phyloP scores from a whole-genome alignment of 306 rosid species.

The Quercus bicolor region DNA sequence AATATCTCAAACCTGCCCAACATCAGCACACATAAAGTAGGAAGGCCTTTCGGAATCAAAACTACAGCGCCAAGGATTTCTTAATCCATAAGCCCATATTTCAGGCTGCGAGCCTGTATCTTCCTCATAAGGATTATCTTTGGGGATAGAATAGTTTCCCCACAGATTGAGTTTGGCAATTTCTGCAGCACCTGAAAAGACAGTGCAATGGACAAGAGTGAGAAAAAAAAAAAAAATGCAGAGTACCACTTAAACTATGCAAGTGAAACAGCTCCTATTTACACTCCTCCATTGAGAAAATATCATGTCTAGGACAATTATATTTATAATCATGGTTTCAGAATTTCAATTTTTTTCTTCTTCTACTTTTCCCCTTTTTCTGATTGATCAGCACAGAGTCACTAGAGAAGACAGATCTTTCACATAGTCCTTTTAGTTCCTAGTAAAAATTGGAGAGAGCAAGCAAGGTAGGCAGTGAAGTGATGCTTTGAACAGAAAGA shows the following conservation, averaged over 20 bases:
- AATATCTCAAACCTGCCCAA: slow-evolving; percentile 65
- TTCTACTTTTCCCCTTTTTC: background rate
- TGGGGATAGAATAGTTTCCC: slow-evolving; percentile 93
- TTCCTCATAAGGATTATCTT: slow-evolving; percentile 73
- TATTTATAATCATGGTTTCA: background rate
- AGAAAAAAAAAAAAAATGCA: background rate
- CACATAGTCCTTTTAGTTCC: background rate
- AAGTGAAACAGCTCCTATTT: background rate
- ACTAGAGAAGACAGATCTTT: background rate
- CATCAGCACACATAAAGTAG: slow-evolving; percentile 86
- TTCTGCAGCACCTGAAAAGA: slow-evolving; percentile 57
- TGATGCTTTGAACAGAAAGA: background rate
- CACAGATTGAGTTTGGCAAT: slow-evolving; percentile 61
- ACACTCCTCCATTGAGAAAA: background rate
- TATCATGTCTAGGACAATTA: background rate
- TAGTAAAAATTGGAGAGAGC: background rate
- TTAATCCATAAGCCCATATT: slow-evolving; percentile 84
- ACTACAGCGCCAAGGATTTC: slow-evolving; percentile 99
- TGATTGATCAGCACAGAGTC: background rate
- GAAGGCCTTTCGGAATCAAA: slow-evolving; percentile 81
- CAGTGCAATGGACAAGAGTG: slow-evolving; percentile 14
- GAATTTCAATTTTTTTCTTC: background rate
- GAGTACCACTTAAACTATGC: background rate
- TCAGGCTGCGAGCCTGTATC: slow-evolving; percentile 64
- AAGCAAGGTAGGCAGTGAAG: background rate